Percentiles rank a stretch among this genome's conserved stretches.
Conservation (phyloP, 805 yeast species). For the Yarrowia divulgata region DNA sequence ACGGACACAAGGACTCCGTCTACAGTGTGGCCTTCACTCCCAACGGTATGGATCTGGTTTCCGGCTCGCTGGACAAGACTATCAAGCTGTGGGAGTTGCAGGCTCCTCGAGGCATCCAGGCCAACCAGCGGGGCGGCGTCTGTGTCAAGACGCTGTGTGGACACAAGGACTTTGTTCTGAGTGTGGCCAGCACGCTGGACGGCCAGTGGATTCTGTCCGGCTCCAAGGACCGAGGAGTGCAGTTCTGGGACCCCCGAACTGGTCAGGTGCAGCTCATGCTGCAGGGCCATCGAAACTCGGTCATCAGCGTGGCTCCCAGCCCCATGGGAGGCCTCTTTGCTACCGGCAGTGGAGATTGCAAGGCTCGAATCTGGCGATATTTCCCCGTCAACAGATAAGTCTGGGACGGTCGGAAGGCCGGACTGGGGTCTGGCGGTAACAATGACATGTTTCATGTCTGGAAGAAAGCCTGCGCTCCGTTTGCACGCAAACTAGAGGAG, state of each 20-base stretch:
- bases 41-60: constrained; percentile 88
- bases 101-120: constrained; percentile 54
- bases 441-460: not conserved
- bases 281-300: constrained; percentile 96
- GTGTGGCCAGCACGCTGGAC: constrained; percentile 93
- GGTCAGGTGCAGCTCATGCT: constrained; percentile 94
- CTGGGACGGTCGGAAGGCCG: not conserved
- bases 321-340: constrained; percentile 91
- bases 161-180: constrained; percentile 93
- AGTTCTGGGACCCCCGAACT: constrained; percentile 91
- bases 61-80: constrained; percentile 94
- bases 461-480: not conserved
- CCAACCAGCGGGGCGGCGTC: constrained; percentile 52
- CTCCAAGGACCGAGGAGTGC: constrained; percentile 95
- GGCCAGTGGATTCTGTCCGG: constrained; percentile 91
- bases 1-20: constrained; percentile 96
- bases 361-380: constrained; percentile 93
- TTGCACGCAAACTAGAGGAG: constrained; percentile 1
- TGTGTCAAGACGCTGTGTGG: constrained; percentile 95
- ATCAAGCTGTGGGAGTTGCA: constrained; percentile 94
- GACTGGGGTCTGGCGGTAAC: constrained; percentile 5
- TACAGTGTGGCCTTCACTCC: constrained; percentile 93
- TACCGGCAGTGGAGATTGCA: constrained; percentile 96
- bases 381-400: constrained; percentile 34
- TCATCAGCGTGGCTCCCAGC: constrained; percentile 90